Percentiles rank a stretch among this genome's conserved stretches.
Evolutionary conservation across 2,329 filamentous ascomycete genomes (phyloP).

Genomic region (Fusarium bactridioides): DNA sequence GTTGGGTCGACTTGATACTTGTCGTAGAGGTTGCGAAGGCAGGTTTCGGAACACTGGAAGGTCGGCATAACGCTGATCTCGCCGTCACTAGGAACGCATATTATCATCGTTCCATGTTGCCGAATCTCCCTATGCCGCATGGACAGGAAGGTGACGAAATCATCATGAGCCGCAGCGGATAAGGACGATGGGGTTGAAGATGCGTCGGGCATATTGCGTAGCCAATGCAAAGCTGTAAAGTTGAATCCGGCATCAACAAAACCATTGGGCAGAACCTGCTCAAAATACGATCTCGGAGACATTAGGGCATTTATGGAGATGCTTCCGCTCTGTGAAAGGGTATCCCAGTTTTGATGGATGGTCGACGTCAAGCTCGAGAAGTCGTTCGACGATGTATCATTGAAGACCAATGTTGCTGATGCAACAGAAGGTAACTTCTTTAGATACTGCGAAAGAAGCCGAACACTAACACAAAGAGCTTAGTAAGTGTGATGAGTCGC

Average conservation of each 20-base stretch:
- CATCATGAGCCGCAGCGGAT: neutral
- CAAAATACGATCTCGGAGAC: neutral
- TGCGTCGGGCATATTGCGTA: neutral
- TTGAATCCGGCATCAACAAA: neutral
- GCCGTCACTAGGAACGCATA: neutral
- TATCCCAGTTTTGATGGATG: neutral
- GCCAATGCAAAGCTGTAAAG: neutral
- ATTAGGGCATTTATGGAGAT: neutral
- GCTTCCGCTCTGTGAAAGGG: neutral
- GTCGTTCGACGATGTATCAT: neutral
- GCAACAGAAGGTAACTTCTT: fast-evolving
- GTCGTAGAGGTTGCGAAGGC: neutral
- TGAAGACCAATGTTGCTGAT: neutral
- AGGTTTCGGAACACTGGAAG: neutral
- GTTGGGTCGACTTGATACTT: neutral
- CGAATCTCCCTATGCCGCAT: neutral
- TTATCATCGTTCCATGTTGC: neutral
- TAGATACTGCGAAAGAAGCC: neutral
- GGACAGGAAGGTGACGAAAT: neutral
- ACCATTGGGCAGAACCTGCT: neutral
- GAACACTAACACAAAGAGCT: neutral
- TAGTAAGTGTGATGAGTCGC: fast-evolving
- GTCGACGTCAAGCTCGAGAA: neutral
- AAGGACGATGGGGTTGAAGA: neutral
- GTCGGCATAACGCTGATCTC: neutral